phyloP scores from a whole-genome alignment of 768 basidiomycete species.

The Filobasidium wieringae region DNA sequence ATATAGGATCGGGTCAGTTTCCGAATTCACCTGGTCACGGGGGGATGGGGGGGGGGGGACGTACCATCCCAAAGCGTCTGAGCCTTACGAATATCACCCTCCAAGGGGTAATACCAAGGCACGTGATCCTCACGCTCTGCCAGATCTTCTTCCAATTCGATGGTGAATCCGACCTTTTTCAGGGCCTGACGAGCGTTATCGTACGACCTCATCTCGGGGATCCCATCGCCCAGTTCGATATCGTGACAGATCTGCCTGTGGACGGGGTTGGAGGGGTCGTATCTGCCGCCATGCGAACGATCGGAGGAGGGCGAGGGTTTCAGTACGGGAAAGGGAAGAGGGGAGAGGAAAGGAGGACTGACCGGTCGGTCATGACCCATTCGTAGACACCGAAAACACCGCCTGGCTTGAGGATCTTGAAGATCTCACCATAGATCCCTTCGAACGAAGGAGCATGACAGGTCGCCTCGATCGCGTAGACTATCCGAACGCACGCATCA shows the following conservation, averaged over 20 bases:
- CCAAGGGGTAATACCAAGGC: slow-evolving; percentile 94
- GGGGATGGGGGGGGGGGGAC: neutral
- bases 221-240: slow-evolving; percentile 89
- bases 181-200: slow-evolving; percentile 61
- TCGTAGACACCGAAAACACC: slow-evolving; percentile 98
- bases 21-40: neutral
- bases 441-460: slow-evolving; percentile 92
- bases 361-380: slow-evolving; percentile 96
- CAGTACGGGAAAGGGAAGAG: too few species aligned
- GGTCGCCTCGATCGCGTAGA: slow-evolving; percentile 96
- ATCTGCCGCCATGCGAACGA: too few species aligned
- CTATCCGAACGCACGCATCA: slow-evolving; percentile 39
- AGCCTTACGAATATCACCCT: slow-evolving; percentile 81
- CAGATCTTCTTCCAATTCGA: slow-evolving; percentile 86
- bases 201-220: slow-evolving; percentile 88
- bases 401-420: slow-evolving; percentile 88
- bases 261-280: slow-evolving; percentile 65
- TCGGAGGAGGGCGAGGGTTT: too few species aligned
- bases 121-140: slow-evolving; percentile 53
- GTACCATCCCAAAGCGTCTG: slow-evolving; percentile 80
- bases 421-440: slow-evolving; percentile 86
- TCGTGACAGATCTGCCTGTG: slow-evolving; percentile 86
- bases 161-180: slow-evolving; percentile 67
- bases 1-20: neutral
- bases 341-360: too few species aligned